Evolutionary conservation across 257 asterid species (phyloP), one percentile per base, ranked within the genome.

Genomic region (Jasminum sambac): DNA sequence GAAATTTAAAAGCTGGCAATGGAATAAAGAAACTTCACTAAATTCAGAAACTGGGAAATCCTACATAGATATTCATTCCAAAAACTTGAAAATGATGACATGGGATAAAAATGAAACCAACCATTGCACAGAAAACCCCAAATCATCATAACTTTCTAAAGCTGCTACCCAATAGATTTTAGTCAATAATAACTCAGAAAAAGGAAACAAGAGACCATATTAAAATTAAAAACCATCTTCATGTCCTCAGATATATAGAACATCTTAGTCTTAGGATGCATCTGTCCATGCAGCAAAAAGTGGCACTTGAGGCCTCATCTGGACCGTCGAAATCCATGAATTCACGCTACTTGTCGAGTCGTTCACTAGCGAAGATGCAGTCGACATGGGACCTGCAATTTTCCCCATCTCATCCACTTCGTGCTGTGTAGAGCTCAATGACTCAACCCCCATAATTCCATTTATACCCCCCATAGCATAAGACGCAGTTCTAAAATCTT

Each of bases 271-370:
- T 64, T 72, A 89, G 50, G 87, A 86, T 19, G 92, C 80, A 83
- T 94, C 97, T 19, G 94, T 72, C 98, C 98, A 90, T n/a, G 95
- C 88, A 17, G 98, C 84, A 66, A 87, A 94, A 30, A 89, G 85
- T 8, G 98, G 96, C 67, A 81, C 86, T 41, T 81, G 90, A 61
- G 96, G 77, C 92, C 94, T 84, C 60, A 90, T 74, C 75, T 77
- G 94, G 30, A 84, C 79, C 17, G 90, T 50, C 19, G 86, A 84
- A 67, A 83, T 73, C 97, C 97, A 92, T 11, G 91, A 73, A 26
- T 77, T 69, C 10, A 74, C 64, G 0, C 67, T 64, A 10, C 71
- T 66, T 23, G 86, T 57, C 1, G 89, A 91, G 76, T 91, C 82
- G 74, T 83, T 73, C 9, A 75, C 89, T 61, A 79, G 40, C 0